Evolutionary conservation across 768 basidiomycete genomes (phyloP), one percentile per base, ranked within the genome.

Genomic region (Pleurotus tuoliensis): DNA sequence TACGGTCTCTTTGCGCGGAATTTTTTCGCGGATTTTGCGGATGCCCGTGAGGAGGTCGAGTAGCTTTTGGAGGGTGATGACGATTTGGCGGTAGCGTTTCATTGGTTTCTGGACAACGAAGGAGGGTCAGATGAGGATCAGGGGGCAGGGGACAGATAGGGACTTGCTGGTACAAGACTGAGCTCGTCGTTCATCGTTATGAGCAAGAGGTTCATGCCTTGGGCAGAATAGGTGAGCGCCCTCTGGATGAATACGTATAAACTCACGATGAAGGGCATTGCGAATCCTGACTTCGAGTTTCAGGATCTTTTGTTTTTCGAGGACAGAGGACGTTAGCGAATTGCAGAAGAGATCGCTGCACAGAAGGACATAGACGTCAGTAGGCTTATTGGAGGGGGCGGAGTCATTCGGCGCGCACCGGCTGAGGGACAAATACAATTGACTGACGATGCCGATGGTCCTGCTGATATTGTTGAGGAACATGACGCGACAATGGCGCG

Each of bases 11-110:
- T 72, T 73, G 12, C 73, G 67, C 12, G 78, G 77, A 18, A 80
- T 77, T 51, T 76, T 72, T 61, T 78, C 75, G 38, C 77, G 64
- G 51, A 80, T 72, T 63, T 76, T 77, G n/a, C 79, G 68, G 4
- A 81, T 62, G 30, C 77, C 76, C 2, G 71, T 77, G 62, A 79
- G 66, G 18, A 75, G 61, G 57, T 81, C 77, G 13, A 79, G 68
- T 20, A 75, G 62, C 51, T 67, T 70, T 50, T 78, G 79, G 40
- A 81, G 63, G 18, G 67, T 64, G 4, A 55, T 57, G 24, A 76
- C 67, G 5, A 73, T 64, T 39, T 71, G 64, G 30, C 73, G 69
- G 57, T 80, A 81, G 48, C 73, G 71, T 24, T 64, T 66, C 62
- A 79, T 70, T n/a, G 78, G 78, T 73, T 80, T 80, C 76, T 80